phyloP scores from a whole-genome alignment of 305 asterid species.

The Coffea humblotiana region DNA sequence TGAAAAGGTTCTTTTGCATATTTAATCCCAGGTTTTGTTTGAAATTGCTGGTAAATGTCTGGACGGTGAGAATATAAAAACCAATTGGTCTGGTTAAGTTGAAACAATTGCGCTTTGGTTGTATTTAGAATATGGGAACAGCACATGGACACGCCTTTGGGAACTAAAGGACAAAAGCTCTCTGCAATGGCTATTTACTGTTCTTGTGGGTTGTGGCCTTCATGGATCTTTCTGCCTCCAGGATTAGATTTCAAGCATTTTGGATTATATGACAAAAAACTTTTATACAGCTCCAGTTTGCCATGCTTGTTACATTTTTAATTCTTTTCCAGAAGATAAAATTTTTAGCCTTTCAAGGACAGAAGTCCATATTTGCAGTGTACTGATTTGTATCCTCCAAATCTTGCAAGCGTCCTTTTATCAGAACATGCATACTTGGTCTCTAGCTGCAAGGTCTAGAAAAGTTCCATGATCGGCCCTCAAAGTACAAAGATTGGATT shows the following conservation, averaged over 20 bases:
- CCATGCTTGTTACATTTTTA: constrained; percentile 7
- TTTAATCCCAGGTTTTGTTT: constrained; percentile 9
- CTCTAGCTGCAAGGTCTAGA: not conserved
- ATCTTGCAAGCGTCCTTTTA: not conserved
- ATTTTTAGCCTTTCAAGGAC: constrained; percentile 3
- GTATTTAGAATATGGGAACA: constrained; percentile 21
- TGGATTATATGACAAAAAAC: not conserved
- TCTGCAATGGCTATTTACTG: constrained; percentile 10
- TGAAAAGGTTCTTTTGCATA: not conserved
- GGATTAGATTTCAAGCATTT: constrained; percentile 10
- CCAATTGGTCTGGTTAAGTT: constrained; percentile 22
- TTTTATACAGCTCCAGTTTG: constrained; percentile 6
- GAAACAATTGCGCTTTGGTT: constrained; percentile 14
- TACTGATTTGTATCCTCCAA: constrained; percentile 6
- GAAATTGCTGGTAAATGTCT: constrained; percentile 16
- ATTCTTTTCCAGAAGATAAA: not conserved
- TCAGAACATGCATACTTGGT: not conserved
- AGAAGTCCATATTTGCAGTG: constrained; percentile 6
- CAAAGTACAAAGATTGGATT: not conserved
- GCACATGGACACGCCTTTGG: constrained; percentile 29
- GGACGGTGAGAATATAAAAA: constrained; percentile 23
- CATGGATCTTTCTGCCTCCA: not conserved
- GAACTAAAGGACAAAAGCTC: constrained; percentile 25
- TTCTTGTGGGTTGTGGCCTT: not conserved
- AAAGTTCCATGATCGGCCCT: not conserved